These are phyloP conservation scores for Acacia confusa DNA, from an alignment of 306 rosid genomes.

Conservation along the genomic window DNA sequence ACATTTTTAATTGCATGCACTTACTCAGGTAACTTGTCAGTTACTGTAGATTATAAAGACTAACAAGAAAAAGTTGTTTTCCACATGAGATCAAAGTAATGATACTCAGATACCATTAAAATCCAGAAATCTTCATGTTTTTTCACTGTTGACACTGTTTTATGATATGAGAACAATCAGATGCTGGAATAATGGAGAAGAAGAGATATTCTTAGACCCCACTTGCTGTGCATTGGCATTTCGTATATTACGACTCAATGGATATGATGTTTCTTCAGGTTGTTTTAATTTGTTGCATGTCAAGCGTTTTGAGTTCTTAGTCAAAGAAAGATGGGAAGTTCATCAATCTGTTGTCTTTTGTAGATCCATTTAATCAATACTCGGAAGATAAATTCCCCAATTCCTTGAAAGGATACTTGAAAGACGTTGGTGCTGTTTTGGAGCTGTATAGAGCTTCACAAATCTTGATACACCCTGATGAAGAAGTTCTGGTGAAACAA, in stretches of 20 bases:
- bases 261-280: constrained; percentile 18
- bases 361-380: constrained; percentile 68
- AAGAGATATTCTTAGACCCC: constrained; percentile 19
- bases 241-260: constrained; percentile 6
- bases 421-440: constrained; percentile 58
- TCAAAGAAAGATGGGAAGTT: background rate
- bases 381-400: constrained; percentile 57
- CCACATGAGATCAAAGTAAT: background rate
- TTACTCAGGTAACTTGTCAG: background rate
- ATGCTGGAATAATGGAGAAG: background rate
- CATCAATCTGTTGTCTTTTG: constrained; percentile 27
- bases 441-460: constrained; percentile 82
- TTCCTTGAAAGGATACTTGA: constrained; percentile 73
- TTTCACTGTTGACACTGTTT: background rate
- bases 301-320: background rate
- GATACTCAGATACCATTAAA: background rate
- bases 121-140: background rate
- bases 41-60: background rate
- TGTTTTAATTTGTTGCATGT: background rate
- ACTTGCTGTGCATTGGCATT: constrained; percentile 15
- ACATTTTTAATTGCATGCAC: background rate
- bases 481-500: constrained; percentile 55
- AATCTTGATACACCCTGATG: constrained; percentile 56
- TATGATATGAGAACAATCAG: background rate
- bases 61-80: background rate